Evolutionary conservation across 2,329 filamentous ascomycete genomes (phyloP), one percentile per base, ranked within the genome.

Genomic region (Colletotrichum tamarilloi): DNA sequence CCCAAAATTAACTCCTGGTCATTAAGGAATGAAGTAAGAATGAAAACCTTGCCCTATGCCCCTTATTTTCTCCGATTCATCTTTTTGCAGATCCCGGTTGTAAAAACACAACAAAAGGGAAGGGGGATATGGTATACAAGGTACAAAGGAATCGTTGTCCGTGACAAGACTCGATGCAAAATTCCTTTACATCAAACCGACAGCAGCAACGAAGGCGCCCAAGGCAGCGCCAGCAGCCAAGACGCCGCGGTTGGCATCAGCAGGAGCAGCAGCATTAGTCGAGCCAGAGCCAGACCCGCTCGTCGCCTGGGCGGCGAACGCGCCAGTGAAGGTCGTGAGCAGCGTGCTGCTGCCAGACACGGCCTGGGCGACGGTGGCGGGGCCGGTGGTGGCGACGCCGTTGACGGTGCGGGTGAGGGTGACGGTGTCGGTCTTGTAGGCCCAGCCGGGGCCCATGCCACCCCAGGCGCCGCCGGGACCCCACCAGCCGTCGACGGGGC

Each of bases 401-500:
- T 46, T 69, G 57, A 62, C 49, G 30, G 69, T 75, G 6, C 67
- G 30, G n/a, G 73, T 74, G 2, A 77, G 69, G 9, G 77, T 79
- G 19, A 72, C 69, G 11, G 77, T 79, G 7, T 72, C 56, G 22
- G 77, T 79, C 16, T 76, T 71, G 65, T 72, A 76, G 16, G 58
- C 55, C 77, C 77, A 78, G 16, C 77, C 77, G 7, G 75, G 67
- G 3, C 72, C 67, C 70, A 75, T 75, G 4, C 66, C 72, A 24
- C 69, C 66, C 56, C 73, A 74, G 35, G 74, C 75, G 32, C 77
- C 76, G n/a, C 75, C 66, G 8, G 73, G 75, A 7, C 68, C 73
- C 76, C 77, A 78, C 63, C 75, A 77, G 19, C 76, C 77, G 32
- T 77, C 67, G 67, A 77, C 78, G 5, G 77, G 76, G 60, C 77